Conservation (phyloP, 768 basidiomycete genomes). For the Omphalotus guepiniiformis region DNA sequence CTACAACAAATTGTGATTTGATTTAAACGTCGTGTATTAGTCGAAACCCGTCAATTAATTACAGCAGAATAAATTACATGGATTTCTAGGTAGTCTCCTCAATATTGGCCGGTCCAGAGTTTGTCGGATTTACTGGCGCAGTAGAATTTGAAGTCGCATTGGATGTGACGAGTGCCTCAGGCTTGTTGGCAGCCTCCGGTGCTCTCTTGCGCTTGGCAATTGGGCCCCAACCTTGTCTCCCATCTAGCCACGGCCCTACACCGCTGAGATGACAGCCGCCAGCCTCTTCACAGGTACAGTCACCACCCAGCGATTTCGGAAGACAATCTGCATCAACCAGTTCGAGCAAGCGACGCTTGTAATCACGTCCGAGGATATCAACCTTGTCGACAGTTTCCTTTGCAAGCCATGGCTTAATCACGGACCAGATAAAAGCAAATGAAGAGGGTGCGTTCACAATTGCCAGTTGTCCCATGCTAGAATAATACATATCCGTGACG, state of each 20-base stretch:
- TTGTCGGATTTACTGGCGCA: too few relatives aligned
- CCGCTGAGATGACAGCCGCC: constrained; percentile 61
- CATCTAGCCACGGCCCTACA: constrained; percentile 70
- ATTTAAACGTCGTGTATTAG: too few relatives aligned
- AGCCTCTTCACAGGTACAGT: constrained; percentile 51
- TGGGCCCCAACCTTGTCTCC: constrained; percentile 47
- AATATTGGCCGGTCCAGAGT: too few relatives aligned
- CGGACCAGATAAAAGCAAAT: constrained; percentile 69
- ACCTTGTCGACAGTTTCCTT: constrained; percentile 70
- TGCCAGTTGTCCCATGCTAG: constrained; percentile 67
- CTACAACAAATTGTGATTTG: too few relatives aligned
- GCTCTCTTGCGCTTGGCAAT: too few relatives aligned
- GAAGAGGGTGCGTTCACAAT: constrained; percentile 71
- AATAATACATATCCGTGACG: constrained; percentile 1
- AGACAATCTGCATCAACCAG: constrained; percentile 62
- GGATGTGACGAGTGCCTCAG: too few relatives aligned
- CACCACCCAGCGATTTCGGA: constrained; percentile 58
- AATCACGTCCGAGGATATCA: constrained; percentile 59
- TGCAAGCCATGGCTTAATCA: constrained; percentile 68
- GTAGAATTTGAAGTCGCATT: too few relatives aligned
- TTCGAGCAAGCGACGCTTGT: constrained; percentile 50
- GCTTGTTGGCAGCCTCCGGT: too few relatives aligned
- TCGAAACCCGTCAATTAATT: too few relatives aligned
- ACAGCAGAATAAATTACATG: too few relatives aligned
- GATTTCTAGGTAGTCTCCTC: too few relatives aligned